phyloP scores from a whole-genome alignment of 2,329 filamentous ascomycete genomes.

The Chrysoporthe austroafricana region DNA sequence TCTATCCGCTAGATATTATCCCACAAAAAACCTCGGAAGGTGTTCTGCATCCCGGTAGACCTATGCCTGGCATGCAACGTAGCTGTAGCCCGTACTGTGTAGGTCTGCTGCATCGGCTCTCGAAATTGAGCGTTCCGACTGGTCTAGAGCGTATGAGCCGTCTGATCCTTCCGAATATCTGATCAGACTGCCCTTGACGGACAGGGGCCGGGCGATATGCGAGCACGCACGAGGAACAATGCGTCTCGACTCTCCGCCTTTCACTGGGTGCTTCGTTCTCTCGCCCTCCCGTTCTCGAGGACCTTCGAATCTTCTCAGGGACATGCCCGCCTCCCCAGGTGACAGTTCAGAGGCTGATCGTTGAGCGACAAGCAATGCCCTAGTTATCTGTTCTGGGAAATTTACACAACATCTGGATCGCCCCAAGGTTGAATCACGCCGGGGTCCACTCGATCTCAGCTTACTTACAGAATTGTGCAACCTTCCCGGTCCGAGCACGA shows the following conservation, averaged over 20 bases:
- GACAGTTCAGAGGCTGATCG: neutral
- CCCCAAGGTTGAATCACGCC: neutral
- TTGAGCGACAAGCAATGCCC: neutral
- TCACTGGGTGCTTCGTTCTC: neutral
- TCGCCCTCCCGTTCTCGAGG: neutral
- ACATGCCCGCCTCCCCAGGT: neutral
- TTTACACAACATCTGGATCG: neutral
- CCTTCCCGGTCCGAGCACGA: neutral
- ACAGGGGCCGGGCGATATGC: neutral
- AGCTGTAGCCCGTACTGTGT: neutral
- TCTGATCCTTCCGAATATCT: neutral
- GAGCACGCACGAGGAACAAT: neutral
- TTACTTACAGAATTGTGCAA: neutral
- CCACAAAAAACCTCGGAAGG: neutral
- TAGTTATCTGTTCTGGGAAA: neutral
- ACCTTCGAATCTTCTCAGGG: neutral
- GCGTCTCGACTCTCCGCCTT: neutral
- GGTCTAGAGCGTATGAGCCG: neutral
- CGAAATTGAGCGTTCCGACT: neutral
- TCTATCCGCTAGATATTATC: neutral
- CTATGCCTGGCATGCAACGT: neutral
- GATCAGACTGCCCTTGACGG: neutral
- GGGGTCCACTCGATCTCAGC: neutral
- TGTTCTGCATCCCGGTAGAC: neutral
- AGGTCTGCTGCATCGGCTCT: neutral